A percentile compares a stretch with the other conserved stretches of the same genome.
phyloP scores from a whole-genome alignment of 108 stramenopile species.

The Bacterosira constricta region DNA sequence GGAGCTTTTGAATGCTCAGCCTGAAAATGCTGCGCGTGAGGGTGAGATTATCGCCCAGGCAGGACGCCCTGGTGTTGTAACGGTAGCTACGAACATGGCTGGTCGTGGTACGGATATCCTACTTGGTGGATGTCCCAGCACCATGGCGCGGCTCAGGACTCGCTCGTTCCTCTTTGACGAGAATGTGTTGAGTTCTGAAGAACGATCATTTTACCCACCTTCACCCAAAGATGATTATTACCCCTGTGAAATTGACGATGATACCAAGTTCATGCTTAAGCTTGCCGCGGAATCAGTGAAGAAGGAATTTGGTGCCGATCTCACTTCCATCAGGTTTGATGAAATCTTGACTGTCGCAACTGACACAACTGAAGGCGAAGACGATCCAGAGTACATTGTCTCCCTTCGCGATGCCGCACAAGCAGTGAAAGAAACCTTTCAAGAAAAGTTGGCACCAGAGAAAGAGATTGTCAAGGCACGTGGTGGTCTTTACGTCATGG shows the following conservation, averaged over 20 bases:
- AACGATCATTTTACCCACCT: conserved; percentile 68
- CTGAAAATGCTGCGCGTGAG: conserved; percentile 91
- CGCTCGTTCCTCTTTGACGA: conserved; percentile 69
- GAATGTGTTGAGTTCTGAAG: conserved; percentile 63
- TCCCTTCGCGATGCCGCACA: conserved; percentile 81
- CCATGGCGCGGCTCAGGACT: conserved; percentile 86
- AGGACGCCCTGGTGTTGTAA: conserved; percentile 91
- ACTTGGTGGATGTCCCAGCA: conserved; percentile 90
- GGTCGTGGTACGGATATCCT: conserved; percentile 97
- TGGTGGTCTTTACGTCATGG: conserved; percentile 96
- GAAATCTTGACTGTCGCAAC: conserved; percentile 89
- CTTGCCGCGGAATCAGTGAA: conserved; percentile 71
- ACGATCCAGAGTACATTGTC: conserved; percentile 75
- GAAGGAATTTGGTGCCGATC: conserved; percentile 58
- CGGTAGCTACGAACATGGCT: conserved; percentile 98
- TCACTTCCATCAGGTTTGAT: conserved; percentile 81
- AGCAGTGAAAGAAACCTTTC: conserved; percentile 77
- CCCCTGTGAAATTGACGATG: conserved; percentile 75
- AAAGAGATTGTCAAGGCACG: conserved; percentile 76
- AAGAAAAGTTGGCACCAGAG: conserved; percentile 73
- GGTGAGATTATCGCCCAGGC: conserved; percentile 95
- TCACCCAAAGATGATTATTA: conserved; percentile 77
- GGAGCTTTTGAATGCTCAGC: conserved; percentile 91
- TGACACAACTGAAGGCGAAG: conserved; percentile 88
- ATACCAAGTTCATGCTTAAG: conserved; percentile 57